These are phyloP conservation scores for Diaporthe ilicicola DNA, from an alignment of 2,329 filamentous ascomycete genomes.

Conservation along the genomic window DNA sequence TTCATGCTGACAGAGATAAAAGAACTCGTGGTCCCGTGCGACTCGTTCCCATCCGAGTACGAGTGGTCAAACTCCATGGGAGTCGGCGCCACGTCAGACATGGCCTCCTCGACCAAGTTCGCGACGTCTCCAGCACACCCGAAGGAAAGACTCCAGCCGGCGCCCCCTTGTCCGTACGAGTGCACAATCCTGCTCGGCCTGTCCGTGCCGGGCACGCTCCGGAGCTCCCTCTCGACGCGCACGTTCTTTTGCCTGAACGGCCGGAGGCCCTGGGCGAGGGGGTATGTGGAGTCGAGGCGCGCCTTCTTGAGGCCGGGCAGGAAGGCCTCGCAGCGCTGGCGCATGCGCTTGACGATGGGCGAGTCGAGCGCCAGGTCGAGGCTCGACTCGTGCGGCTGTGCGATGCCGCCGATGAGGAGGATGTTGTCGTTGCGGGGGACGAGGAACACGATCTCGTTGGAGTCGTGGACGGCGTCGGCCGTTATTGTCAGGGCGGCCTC, in stretches of 20 bases:
- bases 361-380: conserved; percentile 50
- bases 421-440: conserved; percentile 55
- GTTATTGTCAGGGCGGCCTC: conserved; percentile 50
- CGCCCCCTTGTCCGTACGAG: conserved; percentile 54
- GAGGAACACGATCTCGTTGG: conserved; percentile 52
- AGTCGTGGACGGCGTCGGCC: conserved; percentile 45
- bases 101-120: conserved; percentile 46
- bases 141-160: conserved; percentile 52
- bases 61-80: conserved; percentile 35
- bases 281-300: conserved; percentile 49
- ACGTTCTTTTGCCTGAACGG: conserved; percentile 51
- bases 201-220: conserved; percentile 34
- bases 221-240: conserved; percentile 52
- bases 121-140: conserved; percentile 49
- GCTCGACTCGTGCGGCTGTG: conserved; percentile 46
- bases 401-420: conserved; percentile 50
- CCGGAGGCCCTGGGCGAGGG: conserved; percentile 52
- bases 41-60: conserved; percentile 22
- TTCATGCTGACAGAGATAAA: conserved; percentile 19
- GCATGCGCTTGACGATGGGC: conserved; percentile 51
- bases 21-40: conserved; percentile 21
- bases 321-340: conserved; percentile 51
- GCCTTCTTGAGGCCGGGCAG: conserved; percentile 51
- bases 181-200: conserved; percentile 49
- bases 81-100: conserved; percentile 35